Evolutionary conservation across 257 asterid genomes (phyloP).

Genomic region (Solanum habrochaites): DNA sequence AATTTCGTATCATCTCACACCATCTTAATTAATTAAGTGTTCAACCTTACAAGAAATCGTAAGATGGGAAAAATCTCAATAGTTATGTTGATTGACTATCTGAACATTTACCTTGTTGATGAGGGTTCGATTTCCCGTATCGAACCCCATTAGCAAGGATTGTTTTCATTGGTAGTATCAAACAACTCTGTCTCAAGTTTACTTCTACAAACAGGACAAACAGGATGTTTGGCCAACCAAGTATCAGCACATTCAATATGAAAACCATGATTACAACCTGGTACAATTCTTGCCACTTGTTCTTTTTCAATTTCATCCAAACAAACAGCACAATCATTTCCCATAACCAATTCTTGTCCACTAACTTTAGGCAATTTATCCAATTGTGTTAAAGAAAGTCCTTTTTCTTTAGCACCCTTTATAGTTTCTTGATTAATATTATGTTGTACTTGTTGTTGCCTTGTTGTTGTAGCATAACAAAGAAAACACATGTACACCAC

Average conservation of each 20-base stretch:
- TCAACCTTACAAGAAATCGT: not conserved
- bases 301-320: slow-evolving; percentile 58
- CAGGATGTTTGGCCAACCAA: slow-evolving; percentile 55
- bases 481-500: slow-evolving; percentile 61
- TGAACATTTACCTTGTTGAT: not conserved
- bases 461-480: slow-evolving; percentile 46
- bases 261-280: slow-evolving; percentile 89
- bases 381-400: slow-evolving; percentile 60
- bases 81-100: rapidly evolving
- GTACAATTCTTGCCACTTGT: slow-evolving; percentile 56
- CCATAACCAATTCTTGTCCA: slow-evolving; percentile 60
- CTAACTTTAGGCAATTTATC: slow-evolving; percentile 48
- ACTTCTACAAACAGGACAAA: slow-evolving; percentile 74
- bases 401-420: slow-evolving; percentile 7
- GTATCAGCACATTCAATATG: slow-evolving; percentile 69
- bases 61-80: too few relatives aligned
- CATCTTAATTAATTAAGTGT: not conserved
- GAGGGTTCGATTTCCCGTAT: not conserved
- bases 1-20: not conserved
- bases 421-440: not conserved
- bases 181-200: slow-evolving; percentile 40
- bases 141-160: slow-evolving; percentile 19
- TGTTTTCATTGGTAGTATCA: slow-evolving; percentile 27
- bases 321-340: slow-evolving; percentile 69
- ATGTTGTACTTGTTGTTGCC: not conserved